phyloP scores from a whole-genome alignment of 805 yeast genomes.

The Candida coquimbonensis region DNA sequence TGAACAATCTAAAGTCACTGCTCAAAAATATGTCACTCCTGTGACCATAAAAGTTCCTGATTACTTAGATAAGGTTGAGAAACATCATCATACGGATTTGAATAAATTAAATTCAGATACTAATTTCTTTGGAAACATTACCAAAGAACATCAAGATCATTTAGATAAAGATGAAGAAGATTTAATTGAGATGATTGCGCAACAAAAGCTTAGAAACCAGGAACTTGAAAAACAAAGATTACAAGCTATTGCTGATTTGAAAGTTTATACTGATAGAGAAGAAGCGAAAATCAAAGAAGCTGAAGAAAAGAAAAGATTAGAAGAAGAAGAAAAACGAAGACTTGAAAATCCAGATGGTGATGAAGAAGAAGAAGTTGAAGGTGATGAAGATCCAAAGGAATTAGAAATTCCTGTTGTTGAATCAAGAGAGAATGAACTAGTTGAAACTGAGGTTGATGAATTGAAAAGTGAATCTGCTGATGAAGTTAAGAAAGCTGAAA shows the following conservation, averaged over 20 bases:
- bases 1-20: not conserved
- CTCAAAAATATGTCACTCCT: not conserved
- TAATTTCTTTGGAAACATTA: not conserved
- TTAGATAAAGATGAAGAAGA: conserved; percentile 1
- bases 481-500: not conserved
- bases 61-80: conserved; percentile 6
- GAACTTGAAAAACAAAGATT: conserved; percentile 7
- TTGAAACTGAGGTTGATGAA: conserved; percentile 10
- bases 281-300: conserved; percentile 3
- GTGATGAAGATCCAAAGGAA: conserved; percentile 5
- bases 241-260: conserved; percentile 7
- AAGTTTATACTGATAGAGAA: conserved; percentile 3
- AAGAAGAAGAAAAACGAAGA: conserved; percentile 1
- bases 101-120: conserved; percentile 3
- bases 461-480: conserved; percentile 6
- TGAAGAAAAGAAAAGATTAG: conserved; percentile 2
- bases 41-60: conserved; percentile 2
- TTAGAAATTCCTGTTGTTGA: conserved; percentile 7
- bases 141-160: conserved; percentile 5
- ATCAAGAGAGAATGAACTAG: conserved; percentile 7
- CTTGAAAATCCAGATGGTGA: not conserved
- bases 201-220: conserved; percentile 4
- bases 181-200: not conserved
- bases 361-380: not conserved
- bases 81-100: conserved; percentile 4